Conservation (phyloP, 73 alveolate genomes). For the Effrenium voratum region DNA sequence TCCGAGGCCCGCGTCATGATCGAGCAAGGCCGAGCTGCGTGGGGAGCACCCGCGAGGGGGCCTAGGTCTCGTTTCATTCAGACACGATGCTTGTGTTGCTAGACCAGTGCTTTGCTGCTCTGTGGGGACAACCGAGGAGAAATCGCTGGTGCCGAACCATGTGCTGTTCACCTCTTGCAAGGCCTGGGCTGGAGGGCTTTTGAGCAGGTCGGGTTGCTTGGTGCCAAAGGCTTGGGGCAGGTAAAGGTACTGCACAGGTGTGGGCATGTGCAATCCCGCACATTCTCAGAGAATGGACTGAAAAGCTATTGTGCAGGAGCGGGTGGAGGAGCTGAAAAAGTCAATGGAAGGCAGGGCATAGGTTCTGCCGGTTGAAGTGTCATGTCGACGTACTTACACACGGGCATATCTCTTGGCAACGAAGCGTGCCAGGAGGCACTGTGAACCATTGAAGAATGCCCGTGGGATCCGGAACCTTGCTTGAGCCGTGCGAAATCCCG, state of each 20-base stretch:
- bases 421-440: too few relatives aligned
- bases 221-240: not conserved
- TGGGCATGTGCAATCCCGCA: too few relatives aligned
- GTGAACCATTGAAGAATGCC: too few relatives aligned
- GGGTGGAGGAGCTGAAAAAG: conserved; percentile 51
- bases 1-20: conserved; percentile 63
- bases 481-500: too few relatives aligned
- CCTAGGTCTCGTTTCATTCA: not conserved
- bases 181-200: not conserved
- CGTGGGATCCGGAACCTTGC: too few relatives aligned
- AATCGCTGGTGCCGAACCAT: conserved; percentile 62
- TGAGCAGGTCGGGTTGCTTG: not conserved
- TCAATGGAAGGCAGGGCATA: conserved; percentile 49
- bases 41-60: conserved; percentile 70
- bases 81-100: not conserved
- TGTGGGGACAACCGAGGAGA: not conserved
- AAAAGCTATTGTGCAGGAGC: not conserved
- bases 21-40: conserved; percentile 63
- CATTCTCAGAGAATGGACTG: too few relatives aligned
- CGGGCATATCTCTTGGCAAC: too few relatives aligned
- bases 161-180: conserved; percentile 58
- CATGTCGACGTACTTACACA: too few relatives aligned
- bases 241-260: too few relatives aligned
- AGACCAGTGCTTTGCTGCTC: too few relatives aligned
- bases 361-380: not conserved